Conservation (phyloP, 2,329 filamentous ascomycete genomes). For the Didymella lethalis region DNA sequence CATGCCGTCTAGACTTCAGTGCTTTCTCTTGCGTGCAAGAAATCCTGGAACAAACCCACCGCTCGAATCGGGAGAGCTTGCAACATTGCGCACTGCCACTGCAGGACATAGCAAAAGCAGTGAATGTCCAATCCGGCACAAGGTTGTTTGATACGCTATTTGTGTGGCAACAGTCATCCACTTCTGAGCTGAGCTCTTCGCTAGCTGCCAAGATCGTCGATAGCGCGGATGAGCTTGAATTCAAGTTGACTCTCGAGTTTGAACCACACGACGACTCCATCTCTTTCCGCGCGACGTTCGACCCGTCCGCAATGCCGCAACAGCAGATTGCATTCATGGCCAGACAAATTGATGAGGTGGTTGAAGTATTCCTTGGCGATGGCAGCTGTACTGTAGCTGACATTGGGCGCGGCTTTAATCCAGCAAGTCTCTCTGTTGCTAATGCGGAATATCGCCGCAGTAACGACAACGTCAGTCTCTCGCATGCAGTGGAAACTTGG, state of each 20-base stretch:
- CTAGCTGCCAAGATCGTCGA: constrained; percentile 63
- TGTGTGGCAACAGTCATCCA: constrained; percentile 81
- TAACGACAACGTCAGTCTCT: constrained; percentile 37
- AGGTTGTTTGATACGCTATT: constrained; percentile 79
- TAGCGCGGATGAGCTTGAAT: constrained; percentile 77
- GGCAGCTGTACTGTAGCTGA: constrained; percentile 46
- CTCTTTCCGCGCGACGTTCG: constrained; percentile 63
- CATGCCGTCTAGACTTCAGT: constrained; percentile 70
- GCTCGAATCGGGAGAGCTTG: constrained; percentile 70
- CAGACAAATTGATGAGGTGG: constrained; percentile 67
- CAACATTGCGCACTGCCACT: constrained; percentile 70
- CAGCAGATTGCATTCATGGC: constrained; percentile 65
- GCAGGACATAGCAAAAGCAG: constrained; percentile 71
- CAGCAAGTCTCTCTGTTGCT: constrained; percentile 49
- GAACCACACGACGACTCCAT: constrained; percentile 66
- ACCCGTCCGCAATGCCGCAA: constrained; percentile 61
- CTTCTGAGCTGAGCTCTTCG: constrained; percentile 35
- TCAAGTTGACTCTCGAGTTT: constrained; percentile 77
- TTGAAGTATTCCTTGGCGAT: constrained; percentile 53
- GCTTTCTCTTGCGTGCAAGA: constrained; percentile 63
- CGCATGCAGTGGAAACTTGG: constrained; percentile 62
- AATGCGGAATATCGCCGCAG: constrained; percentile 48
- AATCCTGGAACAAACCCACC: constrained; percentile 70
- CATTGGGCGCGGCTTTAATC: constrained; percentile 32
- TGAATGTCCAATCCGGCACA: constrained; percentile 62